Evolutionary conservation across 768 basidiomycete species (phyloP).

Genomic region (Psilocybe sp.): DNA sequence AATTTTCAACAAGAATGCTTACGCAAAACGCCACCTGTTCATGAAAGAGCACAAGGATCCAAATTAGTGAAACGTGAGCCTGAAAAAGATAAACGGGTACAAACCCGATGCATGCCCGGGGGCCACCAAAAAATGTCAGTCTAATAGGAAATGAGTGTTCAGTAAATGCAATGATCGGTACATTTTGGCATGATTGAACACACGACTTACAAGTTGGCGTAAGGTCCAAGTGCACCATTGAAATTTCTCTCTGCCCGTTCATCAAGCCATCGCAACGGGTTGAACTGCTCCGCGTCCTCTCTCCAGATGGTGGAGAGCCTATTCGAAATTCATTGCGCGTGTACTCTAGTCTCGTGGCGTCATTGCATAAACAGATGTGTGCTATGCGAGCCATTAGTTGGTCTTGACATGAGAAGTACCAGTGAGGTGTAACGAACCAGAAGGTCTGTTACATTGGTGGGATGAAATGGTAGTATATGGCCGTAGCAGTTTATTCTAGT

Average conservation of each 20-base stretch:
- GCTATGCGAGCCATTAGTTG: no score
- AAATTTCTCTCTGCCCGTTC: neutral
- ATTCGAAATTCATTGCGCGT: constrained; percentile 1
- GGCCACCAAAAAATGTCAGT: constrained; percentile 5
- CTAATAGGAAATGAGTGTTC: neutral
- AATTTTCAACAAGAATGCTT: neutral
- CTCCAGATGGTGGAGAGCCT: constrained; percentile 4
- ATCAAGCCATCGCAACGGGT: constrained; percentile 7
- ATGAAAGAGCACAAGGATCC: neutral
- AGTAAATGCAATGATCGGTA: neutral
- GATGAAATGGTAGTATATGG: no score
- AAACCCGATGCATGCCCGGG: constrained; percentile 8
- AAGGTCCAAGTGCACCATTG: constrained; percentile 4
- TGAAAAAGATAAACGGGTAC: neutral
- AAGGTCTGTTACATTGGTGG: no score
- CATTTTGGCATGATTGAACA: no score
- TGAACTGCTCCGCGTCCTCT: constrained; percentile 2
- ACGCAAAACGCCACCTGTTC: constrained; percentile 8
- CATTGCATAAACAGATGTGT: no score
- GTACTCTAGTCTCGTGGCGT: no score
- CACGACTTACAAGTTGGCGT: constrained; percentile 5
- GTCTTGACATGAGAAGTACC: no score
- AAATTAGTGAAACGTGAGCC: neutral
- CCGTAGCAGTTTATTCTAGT: no score
- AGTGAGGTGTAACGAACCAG: no score